Percentiles rank a stretch among this genome's conserved stretches.
Conservation (phyloP, 257 asterid genomes). For the Capsicum pubescens region DNA sequence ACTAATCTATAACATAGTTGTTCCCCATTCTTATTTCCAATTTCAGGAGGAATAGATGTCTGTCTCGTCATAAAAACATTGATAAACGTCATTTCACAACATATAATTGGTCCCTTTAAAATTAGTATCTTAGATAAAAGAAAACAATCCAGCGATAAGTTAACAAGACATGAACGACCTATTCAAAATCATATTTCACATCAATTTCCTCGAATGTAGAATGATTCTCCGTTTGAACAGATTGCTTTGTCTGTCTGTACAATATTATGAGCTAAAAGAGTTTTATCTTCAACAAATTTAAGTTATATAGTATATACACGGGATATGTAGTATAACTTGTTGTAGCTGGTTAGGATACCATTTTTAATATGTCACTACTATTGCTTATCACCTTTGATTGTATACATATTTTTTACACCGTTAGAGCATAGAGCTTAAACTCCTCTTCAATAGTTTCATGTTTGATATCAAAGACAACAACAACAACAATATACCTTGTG, state of each 20-base stretch:
- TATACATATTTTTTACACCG: background rate
- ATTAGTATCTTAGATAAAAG: background rate
- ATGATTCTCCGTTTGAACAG: background rate
- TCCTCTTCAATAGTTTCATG: constrained; percentile 6
- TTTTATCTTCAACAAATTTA: background rate
- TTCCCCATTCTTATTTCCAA: background rate
- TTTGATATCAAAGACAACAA: background rate
- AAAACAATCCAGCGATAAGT: background rate
- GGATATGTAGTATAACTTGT: constrained; percentile 8
- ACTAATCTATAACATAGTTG: background rate
- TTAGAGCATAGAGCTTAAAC: background rate
- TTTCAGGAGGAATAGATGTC: background rate
- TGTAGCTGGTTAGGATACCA: background rate
- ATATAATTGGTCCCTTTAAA: background rate
- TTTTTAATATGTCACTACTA: background rate
- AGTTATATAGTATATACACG: background rate
- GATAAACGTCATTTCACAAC: background rate
- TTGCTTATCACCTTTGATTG: background rate
- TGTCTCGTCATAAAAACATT: background rate
- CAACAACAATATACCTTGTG: too few species aligned
- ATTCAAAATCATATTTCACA: background rate
- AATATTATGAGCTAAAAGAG: background rate
- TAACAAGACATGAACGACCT: background rate
- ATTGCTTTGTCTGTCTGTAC: background rate
- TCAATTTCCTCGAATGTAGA: background rate